Evolutionary conservation across 2,329 filamentous ascomycete species (phyloP).

Genomic region (Ophiostoma australiae): DNA sequence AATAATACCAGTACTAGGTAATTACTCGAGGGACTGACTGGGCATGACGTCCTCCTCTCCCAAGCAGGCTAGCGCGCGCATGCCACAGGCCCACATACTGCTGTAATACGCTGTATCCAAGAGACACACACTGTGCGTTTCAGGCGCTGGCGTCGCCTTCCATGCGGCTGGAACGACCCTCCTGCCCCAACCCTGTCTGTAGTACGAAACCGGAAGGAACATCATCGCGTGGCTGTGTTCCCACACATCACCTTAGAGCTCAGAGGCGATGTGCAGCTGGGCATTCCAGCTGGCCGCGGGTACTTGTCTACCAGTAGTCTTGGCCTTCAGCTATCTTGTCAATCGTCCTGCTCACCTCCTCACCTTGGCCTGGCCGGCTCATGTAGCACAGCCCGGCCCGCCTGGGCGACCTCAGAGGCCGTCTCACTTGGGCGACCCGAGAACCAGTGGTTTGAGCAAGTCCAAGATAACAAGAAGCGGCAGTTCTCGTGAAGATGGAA

Average conservation of each 20-base stretch:
- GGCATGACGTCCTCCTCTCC: conserved; percentile 4
- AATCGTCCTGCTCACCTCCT: background rate
- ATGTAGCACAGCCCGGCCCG: conserved; percentile 10
- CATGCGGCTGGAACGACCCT: background rate
- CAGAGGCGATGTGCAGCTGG: background rate
- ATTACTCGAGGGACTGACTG: background rate
- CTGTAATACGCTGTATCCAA: background rate
- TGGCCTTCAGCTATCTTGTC: background rate
- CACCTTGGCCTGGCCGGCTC: background rate
- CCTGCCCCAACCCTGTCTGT: background rate
- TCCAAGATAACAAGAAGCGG: background rate
- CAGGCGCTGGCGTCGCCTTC: background rate
- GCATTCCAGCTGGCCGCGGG: background rate
- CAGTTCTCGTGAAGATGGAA: background rate
- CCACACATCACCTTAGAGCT: background rate
- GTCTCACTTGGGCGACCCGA: conserved; percentile 1
- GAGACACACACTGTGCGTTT: background rate
- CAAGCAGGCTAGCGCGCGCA: conserved; percentile 2
- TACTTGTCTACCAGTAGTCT: background rate
- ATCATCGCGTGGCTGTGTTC: conserved; percentile 23
- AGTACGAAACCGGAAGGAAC: background rate
- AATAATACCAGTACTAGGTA: too few species aligned
- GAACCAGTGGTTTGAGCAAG: background rate
- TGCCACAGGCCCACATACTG: background rate
- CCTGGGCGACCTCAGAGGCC: conserved; percentile 5